Evolutionary conservation across 805 yeast genomes (phyloP).

Genomic region (Yarrowia deformans): DNA sequence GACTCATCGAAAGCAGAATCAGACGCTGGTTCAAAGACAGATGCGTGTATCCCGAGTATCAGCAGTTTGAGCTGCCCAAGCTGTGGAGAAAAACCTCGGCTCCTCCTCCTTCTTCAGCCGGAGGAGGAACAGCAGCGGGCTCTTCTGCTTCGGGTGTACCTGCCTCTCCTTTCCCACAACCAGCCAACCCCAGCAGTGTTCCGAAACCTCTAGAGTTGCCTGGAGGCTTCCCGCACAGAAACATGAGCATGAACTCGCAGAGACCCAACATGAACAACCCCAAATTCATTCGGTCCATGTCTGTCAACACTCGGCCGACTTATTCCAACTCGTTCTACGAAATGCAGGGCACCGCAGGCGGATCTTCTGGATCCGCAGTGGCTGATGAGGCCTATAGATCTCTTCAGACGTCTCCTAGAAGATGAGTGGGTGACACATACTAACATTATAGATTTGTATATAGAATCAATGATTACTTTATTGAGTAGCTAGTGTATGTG

Average conservation of each 20-base stretch:
- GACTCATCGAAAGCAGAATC: conserved; percentile 79
- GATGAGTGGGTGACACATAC: not conserved
- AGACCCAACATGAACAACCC: conserved; percentile 20
- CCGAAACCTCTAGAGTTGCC: conserved; percentile 32
- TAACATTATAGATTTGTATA: not conserved
- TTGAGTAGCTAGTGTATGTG: not conserved
- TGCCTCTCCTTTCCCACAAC: conserved; percentile 15
- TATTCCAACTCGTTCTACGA: conserved; percentile 31
- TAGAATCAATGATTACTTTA: not conserved
- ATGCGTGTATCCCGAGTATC: conserved; percentile 93
- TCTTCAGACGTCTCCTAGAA: conserved; percentile 23
- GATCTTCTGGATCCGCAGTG: conserved; percentile 20
- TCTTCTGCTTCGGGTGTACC: not conserved
- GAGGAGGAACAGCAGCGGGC: not conserved
- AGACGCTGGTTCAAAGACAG: conserved; percentile 91
- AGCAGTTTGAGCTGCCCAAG: conserved; percentile 82
- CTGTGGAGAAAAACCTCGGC: conserved; percentile 68
- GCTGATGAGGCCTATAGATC: conserved; percentile 40
- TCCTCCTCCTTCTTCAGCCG: conserved; percentile 10
- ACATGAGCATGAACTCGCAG: conserved; percentile 29
- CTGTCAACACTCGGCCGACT: conserved; percentile 44
- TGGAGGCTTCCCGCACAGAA: conserved; percentile 28
- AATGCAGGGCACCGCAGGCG: conserved; percentile 11
- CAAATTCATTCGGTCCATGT: conserved; percentile 42
- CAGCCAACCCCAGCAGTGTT: conserved; percentile 21